phyloP scores from a whole-genome alignment of 495 filamentous ascomycete genomes.

The Parmelia sp. region DNA sequence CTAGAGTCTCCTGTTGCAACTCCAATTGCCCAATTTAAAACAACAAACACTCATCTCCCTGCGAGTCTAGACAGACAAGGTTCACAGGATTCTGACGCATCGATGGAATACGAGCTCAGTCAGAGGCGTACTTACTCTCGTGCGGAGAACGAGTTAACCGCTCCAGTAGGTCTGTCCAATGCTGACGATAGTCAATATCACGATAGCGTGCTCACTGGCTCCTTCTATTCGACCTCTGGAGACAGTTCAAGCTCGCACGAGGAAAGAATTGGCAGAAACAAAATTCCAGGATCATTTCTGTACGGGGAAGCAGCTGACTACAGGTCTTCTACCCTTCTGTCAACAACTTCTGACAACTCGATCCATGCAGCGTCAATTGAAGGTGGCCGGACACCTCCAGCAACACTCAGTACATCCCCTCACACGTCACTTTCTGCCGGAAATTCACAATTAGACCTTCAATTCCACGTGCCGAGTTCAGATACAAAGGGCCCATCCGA shows the following conservation, averaged over 20 bases:
- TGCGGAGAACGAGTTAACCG: not conserved
- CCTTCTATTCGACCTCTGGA: constrained; percentile 9
- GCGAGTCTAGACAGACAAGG: not conserved
- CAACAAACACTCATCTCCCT: not conserved
- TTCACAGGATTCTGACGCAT: not conserved
- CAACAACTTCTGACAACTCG: not conserved
- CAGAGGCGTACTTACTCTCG: not conserved
- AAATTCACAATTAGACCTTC: not conserved
- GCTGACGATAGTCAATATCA: constrained; percentile 10
- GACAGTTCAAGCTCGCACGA: not conserved
- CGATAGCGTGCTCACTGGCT: constrained; percentile 1
- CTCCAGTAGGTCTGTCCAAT: not conserved
- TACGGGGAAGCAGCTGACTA: not conserved
- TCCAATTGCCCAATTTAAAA: constrained; percentile 2
- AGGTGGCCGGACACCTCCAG: constrained; percentile 1
- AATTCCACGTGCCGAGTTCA: not conserved
- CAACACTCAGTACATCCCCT: constrained; percentile 2
- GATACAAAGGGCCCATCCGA: not conserved
- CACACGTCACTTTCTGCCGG: not conserved
- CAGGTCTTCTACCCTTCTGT: not conserved
- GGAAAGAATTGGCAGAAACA: not conserved
- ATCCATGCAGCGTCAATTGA: not conserved
- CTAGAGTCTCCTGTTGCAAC: constrained; percentile 28
- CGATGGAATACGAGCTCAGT: not conserved
- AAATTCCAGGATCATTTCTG: not conserved